Evolutionary conservation across 1,284 basidiomycete genomes (phyloP), one percentile per base, ranked within the genome.

Genomic region (Trichosporon sp.): DNA sequence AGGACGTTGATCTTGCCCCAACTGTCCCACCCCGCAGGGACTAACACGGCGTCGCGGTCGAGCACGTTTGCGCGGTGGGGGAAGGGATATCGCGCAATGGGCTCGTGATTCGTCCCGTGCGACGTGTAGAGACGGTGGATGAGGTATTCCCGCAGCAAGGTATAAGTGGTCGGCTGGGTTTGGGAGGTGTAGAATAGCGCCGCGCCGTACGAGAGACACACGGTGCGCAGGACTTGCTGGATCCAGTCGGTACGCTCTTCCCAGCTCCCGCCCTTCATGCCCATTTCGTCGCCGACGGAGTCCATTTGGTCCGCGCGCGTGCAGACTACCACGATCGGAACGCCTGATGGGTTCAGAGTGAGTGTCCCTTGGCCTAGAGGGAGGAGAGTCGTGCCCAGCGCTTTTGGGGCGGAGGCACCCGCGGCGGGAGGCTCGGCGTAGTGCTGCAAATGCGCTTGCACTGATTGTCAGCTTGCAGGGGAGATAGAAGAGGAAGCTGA

Each of bases 1-100:
- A 98, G 81, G 2, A 97, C 90, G 3, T 85, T 85, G 68, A 98
- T 97, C 83, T 98, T 98, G 3, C 93, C 94, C 90, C 92, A 97
- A 68, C 89, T 91, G 78, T 99, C 95, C 96, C 95, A 99, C 2
- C 95, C 96, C 1, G 90, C 85, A 1, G 95, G 96, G 0, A 99
- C 88, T 56, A 96, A 85, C 57, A 99, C 89, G 8, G 87, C 88
- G 73, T 97, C 94, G 32, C 94, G 86, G 75, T 99, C 95, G 27
- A 98, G 84, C 0, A 92, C 90, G 74, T 96, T 97, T 0, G 95
- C 89, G 66, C 89, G 89, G 65, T 92, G 86, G 3, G 84, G 81
- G 80, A 97, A 98, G 0, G 91, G 88, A 80, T 96, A 96, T 7
- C 84, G 81, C 3, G 84, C 80, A 56, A 88, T 86, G 5, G 81